Evolutionary conservation across 345 rosid species (phyloP).

Genomic region (Populus davidiana): DNA sequence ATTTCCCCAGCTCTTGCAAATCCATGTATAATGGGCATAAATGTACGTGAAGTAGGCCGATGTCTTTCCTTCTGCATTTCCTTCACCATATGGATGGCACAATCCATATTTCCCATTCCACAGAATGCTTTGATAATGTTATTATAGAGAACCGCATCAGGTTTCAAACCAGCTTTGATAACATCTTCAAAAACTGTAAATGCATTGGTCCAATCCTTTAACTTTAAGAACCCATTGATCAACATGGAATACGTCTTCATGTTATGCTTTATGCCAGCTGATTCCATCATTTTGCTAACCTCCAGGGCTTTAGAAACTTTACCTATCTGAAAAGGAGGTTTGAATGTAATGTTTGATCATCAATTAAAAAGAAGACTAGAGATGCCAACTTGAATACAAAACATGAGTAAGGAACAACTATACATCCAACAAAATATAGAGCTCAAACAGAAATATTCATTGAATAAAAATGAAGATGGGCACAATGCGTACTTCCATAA

Average conservation of each 20-base stretch:
- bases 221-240: constrained; percentile 81
- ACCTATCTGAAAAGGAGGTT: constrained; percentile 53
- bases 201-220: constrained; percentile 95
- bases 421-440: background rate
- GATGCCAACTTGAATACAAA: background rate
- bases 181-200: constrained; percentile 88
- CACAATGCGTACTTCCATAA: background rate
- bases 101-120: constrained; percentile 96
- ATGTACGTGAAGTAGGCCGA: constrained; percentile 76
- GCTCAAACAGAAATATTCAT: background rate
- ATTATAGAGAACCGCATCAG: constrained; percentile 85
- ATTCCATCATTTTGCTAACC: constrained; percentile 73
- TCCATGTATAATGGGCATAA: constrained; percentile 86
- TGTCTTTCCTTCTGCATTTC: constrained; percentile 86
- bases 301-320: constrained; percentile 85
- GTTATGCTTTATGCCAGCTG: constrained; percentile 73
- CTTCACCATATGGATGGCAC: constrained; percentile 76
- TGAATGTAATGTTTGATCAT: too few relatives aligned
- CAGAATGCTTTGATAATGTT: constrained; percentile 82
- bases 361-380: background rate
- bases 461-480: background rate
- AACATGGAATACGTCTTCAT: constrained; percentile 93
- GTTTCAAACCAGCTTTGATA: constrained; percentile 66
- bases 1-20: constrained; percentile 81
- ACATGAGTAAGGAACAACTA: background rate